Conservation (phyloP, 345 rosid species). For the Camelina sativa region DNA sequence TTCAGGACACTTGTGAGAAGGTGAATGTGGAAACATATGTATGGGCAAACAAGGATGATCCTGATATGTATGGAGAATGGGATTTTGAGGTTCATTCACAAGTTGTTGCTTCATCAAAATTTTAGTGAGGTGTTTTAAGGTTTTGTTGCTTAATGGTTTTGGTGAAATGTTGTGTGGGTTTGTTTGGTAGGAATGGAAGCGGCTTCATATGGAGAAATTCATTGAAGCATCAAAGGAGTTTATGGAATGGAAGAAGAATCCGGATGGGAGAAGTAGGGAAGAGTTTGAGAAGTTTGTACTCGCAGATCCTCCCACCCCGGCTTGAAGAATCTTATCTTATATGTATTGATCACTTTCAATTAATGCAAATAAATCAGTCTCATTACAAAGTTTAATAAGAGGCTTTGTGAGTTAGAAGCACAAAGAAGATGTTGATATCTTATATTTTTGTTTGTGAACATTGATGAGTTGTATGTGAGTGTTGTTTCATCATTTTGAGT, state of each 20-base stretch:
- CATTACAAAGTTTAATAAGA: no score
- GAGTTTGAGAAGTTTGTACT: constrained; percentile 59
- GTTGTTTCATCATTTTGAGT: no score
- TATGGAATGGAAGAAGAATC: constrained; percentile 67
- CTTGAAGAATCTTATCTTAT: constrained; percentile 2
- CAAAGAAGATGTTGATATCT: no score
- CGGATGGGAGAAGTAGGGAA: constrained; percentile 65
- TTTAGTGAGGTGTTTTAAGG: background rate
- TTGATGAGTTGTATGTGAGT: no score
- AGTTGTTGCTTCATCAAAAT: background rate
- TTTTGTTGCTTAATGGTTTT: background rate
- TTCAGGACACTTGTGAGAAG: constrained; percentile 62
- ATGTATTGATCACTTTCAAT: no score
- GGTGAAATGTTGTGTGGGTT: background rate
- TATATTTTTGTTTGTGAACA: no score
- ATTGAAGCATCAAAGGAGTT: constrained; percentile 64
- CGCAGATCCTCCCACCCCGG: constrained; percentile 30
- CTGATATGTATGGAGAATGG: constrained; percentile 84
- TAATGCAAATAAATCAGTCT: no score
- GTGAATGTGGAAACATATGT: constrained; percentile 58
- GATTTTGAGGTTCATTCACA: constrained; percentile 66
- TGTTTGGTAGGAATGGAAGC: constrained; percentile 67
- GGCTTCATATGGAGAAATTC: constrained; percentile 66
- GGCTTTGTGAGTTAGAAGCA: no score
- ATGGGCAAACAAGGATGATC: constrained; percentile 71